phyloP scores from a whole-genome alignment of 148 eudicot genomes.

The Cornus suecica region DNA sequence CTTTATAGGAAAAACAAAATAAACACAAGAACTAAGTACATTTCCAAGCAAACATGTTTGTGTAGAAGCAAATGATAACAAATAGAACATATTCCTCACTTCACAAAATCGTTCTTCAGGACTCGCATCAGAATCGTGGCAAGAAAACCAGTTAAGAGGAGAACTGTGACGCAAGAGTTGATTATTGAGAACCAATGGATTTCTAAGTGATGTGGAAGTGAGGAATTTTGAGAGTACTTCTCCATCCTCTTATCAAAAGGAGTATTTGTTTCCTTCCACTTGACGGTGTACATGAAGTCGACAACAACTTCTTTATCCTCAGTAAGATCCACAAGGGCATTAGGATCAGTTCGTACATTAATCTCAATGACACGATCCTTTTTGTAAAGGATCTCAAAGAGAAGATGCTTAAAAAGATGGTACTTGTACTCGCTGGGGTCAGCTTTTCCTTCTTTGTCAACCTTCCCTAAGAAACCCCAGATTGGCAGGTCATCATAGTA shows the following conservation, averaged over 20 bases:
- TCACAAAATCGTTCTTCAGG: constrained; percentile 67
- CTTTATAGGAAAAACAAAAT: constrained; percentile 23
- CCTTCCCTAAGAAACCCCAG: constrained; percentile 69
- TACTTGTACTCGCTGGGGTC: constrained; percentile 57
- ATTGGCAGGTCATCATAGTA: constrained; percentile 71
- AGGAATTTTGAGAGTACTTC: constrained; percentile 58
- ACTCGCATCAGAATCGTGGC: constrained; percentile 73
- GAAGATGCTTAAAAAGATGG: constrained; percentile 60
- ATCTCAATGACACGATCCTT: constrained; percentile 68
- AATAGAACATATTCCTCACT: constrained; percentile 35
- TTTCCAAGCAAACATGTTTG: background rate
- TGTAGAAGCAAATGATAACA: background rate
- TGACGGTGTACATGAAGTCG: constrained; percentile 60
- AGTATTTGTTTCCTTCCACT: constrained; percentile 56
- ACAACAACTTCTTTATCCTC: constrained; percentile 60
- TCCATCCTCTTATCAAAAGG: constrained; percentile 71
- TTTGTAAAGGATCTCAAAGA: constrained; percentile 62
- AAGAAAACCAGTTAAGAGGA: constrained; percentile 59
- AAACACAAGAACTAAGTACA: background rate
- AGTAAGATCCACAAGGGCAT: constrained; percentile 56
- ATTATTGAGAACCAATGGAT: constrained; percentile 73
- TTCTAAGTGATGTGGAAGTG: constrained; percentile 64
- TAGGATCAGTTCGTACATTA: constrained; percentile 55
- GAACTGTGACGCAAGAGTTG: constrained; percentile 65
- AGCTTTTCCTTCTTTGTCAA: constrained; percentile 53